Base-by-base conservation (phyloP, 768 basidiomycete species). In the Serendipita sp. region DNA sequence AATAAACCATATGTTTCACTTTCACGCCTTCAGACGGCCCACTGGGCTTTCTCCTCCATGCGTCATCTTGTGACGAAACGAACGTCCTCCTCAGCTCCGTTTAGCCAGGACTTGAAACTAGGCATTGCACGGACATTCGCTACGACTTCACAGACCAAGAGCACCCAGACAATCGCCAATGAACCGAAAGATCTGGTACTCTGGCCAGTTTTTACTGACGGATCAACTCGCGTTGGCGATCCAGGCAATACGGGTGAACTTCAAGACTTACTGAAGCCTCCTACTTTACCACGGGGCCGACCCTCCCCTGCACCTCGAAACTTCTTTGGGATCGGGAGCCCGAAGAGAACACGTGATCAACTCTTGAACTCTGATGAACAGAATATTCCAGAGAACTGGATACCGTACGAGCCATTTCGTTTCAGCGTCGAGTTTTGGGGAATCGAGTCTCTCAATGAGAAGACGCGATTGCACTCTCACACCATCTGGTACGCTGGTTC, bases 371-470 rank as follows among this genome's bases (percentile, higher is more conserved):
- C 53, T 23, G 27, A 23, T 0, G 10, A 45, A 63, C 31, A 3
- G 65, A 66, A 23, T 18, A 31, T 45, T 44, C 29, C 27, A 8
- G 36, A 10, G 10, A 79, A 73, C 68, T 90, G 86, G 85, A 80
- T 85, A 0, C 76, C 80, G n/a, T 82, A 83, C 69, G 84, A 87
- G 50, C 93, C 93, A 0, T 88, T 79, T 73, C 81, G 92, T 23
- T 91, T 95, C 70, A 82, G 83, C 6, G 88, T 91, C 62, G 92
- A 95, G 73, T 95, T 95, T 71, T 94, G 88, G 86, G 86, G 87
- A 69, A 79, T 91, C 18, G 85, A 88, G 66, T 74, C 78, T 37
- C 78, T 96, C 44, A 86, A 84, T 65, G 92, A 95, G 75, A 95
- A 93, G 74, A 83, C 83, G 62, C 79, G 91, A 15, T 73, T 89